Conservation (phyloP, 768 basidiomycete genomes). For the Panaeolus papilionaceus region DNA sequence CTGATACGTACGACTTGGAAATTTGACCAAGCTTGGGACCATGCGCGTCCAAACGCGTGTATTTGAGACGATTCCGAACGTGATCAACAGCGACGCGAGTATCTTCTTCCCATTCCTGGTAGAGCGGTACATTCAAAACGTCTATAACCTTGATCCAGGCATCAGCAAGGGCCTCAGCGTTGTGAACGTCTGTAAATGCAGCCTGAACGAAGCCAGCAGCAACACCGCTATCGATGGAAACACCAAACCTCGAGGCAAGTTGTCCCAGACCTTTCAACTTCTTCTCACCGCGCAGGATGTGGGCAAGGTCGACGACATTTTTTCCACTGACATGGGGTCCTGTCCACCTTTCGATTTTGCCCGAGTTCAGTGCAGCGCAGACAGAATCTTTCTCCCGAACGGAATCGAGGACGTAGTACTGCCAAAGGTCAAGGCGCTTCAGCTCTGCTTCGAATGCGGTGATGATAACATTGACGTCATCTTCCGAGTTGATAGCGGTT, state of each 20-base stretch:
- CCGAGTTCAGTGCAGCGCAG: constrained; percentile 55
- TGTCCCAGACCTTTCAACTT: constrained; percentile 65
- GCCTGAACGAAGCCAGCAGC: constrained; percentile 82
- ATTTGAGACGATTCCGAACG: constrained; percentile 78
- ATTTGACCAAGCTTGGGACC: constrained; percentile 89
- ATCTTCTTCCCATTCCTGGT: constrained; percentile 88
- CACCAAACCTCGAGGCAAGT: constrained; percentile 71
- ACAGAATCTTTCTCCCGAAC: constrained; percentile 66
- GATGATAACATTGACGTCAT: constrained; percentile 74
- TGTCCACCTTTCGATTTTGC: constrained; percentile 60
- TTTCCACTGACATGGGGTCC: constrained; percentile 66
- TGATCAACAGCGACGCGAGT: constrained; percentile 73
- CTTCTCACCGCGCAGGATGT: constrained; percentile 58
- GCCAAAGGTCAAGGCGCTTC: constrained; percentile 81
- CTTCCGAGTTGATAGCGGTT: constrained; percentile 62
- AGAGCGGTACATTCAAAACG: constrained; percentile 87
- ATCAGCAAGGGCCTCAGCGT: constrained; percentile 62
- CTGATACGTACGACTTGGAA: constrained; percentile 63
- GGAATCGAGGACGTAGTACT: constrained; percentile 91
- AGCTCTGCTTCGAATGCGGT: constrained; percentile 65
- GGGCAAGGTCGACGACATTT: constrained; percentile 67
- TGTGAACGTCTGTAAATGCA: constrained; percentile 57
- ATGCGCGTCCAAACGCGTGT: constrained; percentile 79
- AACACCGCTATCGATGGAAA: constrained; percentile 61
- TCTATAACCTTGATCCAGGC: constrained; percentile 84